These are phyloP conservation scores for bread wheat (Triticum aestivum) DNA, from an alignment of 176 grass and related monocot species.

Conservation along the genomic window IWGSC_CS_RefSeq_v2.1 NC_057805.1:122384289-122384788, in stretches of 20 bases:
- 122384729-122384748: slow-evolving; percentile 1
- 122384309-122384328: slow-evolving; percentile 53
- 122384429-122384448: neutral
- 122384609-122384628: slow-evolving; percentile 45
- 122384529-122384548: slow-evolving; percentile 48
- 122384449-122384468: slow-evolving; percentile 40
- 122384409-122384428: slow-evolving; percentile 48
- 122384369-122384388: slow-evolving; percentile 27
- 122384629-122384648: slow-evolving; percentile 52
- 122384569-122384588: slow-evolving; percentile 43
- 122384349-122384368: slow-evolving; percentile 46
- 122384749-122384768: neutral
- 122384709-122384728: neutral
- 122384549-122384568: slow-evolving; percentile 24
- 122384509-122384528: slow-evolving; percentile 58
- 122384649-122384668: slow-evolving; percentile 39
- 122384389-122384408: slow-evolving; percentile 50
- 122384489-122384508: slow-evolving; percentile 43
- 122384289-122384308: slow-evolving; percentile 38
- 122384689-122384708: neutral
- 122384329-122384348: slow-evolving; percentile 8
- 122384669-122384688: neutral
- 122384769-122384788: slow-evolving; percentile 32
- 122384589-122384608: slow-evolving; percentile 21
- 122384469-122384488: slow-evolving; percentile 46